These are phyloP conservation scores for Paecilomyces variotii DNA, from an alignment of 2,329 filamentous ascomycete species.

Conservation along the genomic window DNA sequence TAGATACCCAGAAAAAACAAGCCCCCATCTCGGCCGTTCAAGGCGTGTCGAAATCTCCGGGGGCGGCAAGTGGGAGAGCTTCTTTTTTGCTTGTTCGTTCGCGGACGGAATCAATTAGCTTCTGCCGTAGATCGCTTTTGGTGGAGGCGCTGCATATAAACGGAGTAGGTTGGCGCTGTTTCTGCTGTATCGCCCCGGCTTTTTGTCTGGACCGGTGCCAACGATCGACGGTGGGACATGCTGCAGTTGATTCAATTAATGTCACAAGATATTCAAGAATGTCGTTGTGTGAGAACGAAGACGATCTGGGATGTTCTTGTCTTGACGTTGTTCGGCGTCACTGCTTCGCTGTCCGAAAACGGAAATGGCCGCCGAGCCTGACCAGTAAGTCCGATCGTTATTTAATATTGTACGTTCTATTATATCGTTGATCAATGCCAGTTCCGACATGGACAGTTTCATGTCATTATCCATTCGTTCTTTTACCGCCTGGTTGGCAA, in stretches of 20 bases:
- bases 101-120: background rate
- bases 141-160: background rate
- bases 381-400: background rate
- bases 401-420: background rate
- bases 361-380: background rate
- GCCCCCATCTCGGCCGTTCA: background rate
- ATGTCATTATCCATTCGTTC: background rate
- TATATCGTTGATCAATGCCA: background rate
- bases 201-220: background rate
- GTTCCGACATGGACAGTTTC: background rate
- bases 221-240: background rate
- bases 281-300: background rate
- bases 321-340: background rate
- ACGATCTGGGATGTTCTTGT: background rate
- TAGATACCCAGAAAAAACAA: background rate
- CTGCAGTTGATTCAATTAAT: background rate
- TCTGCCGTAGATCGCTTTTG: background rate
- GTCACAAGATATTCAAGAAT: background rate
- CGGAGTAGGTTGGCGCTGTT: background rate
- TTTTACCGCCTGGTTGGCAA: too few species aligned
- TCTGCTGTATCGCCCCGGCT: background rate
- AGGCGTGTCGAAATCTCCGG: background rate
- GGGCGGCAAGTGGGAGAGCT: background rate
- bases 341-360: background rate
- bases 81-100: background rate